A percentile compares a stretch with the other conserved stretches of the same genome.
phyloP scores from a whole-genome alignment of 805 yeast species.

The Nakazawaea holstii region DNA sequence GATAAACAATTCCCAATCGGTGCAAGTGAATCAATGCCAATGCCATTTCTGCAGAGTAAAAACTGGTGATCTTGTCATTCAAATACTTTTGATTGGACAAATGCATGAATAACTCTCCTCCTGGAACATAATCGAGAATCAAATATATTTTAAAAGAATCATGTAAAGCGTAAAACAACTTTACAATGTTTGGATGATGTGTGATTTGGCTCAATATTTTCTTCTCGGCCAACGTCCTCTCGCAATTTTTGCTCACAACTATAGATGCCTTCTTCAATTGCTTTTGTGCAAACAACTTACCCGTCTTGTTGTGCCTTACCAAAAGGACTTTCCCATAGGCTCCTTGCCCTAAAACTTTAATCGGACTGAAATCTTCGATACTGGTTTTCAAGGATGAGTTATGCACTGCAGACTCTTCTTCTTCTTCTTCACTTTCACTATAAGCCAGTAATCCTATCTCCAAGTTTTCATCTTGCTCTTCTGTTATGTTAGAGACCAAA shows the following conservation, averaged over 20 bases:
- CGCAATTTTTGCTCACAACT: conserved; percentile 55
- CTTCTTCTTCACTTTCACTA: conserved; percentile 4
- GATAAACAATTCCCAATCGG: conserved; percentile 65
- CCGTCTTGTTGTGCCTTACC: conserved; percentile 60
- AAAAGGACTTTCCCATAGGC: conserved; percentile 84
- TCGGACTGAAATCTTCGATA: conserved; percentile 60
- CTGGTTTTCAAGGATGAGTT: conserved; percentile 11
- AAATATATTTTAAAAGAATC: conserved; percentile 72
- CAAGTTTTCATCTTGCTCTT: conserved; percentile 1
- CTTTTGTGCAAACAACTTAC: conserved; percentile 76
- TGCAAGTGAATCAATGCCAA: conserved; percentile 75
- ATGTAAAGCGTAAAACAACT: conserved; percentile 77
- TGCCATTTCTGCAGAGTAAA: conserved; percentile 76
- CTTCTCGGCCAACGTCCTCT: conserved; percentile 76
- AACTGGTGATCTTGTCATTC: conserved; percentile 64
- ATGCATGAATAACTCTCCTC: conserved; percentile 79
- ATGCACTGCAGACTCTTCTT: not conserved
- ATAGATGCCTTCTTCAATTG: conserved; percentile 80
- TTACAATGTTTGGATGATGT: conserved; percentile 77
- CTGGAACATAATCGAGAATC: conserved; percentile 76
- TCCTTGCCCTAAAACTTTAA: conserved; percentile 80
- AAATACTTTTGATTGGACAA: conserved; percentile 41
- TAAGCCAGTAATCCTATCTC: conserved; percentile 8
- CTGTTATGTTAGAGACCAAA: not conserved
- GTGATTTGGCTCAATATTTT: conserved; percentile 64